phyloP scores from a whole-genome alignment of 768 basidiomycete genomes.

The Clitopilus hobsonii region DNA sequence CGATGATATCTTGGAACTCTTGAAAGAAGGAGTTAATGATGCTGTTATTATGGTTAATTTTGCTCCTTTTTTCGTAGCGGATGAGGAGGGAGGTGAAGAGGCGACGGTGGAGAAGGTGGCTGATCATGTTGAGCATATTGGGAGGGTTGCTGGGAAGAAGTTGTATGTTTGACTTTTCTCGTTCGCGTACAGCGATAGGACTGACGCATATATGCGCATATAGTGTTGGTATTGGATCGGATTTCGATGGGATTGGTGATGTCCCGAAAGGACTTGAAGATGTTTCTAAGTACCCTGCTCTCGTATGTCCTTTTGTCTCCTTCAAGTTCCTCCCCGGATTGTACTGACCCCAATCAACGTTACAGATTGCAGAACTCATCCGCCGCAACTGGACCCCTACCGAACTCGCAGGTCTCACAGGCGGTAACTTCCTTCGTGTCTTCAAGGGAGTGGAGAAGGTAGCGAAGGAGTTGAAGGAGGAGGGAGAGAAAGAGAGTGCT shows the following conservation, averaged over 20 bases:
- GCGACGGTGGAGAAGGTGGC: slow-evolving; percentile 71
- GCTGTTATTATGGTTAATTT: slow-evolving; percentile 93
- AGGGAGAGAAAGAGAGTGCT: neutral
- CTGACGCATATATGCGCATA: neutral
- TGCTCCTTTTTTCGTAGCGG: slow-evolving; percentile 64
- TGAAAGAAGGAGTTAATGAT: slow-evolving; percentile 70
- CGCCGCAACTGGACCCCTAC: slow-evolving; percentile 77
- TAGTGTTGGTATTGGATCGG: slow-evolving; percentile 83
- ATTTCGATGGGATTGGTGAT: slow-evolving; percentile 67
- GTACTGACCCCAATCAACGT: neutral
- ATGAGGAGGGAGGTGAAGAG: slow-evolving; percentile 35
- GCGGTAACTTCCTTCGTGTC: slow-evolving; percentile 82
- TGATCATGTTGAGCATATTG: slow-evolving; percentile 89
- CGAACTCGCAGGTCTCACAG: slow-evolving; percentile 79
- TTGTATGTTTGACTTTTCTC: slow-evolving; percentile 39
- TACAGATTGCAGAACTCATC: slow-evolving; percentile 83
- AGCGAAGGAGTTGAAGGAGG: slow-evolving; percentile 42
- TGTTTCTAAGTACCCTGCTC: slow-evolving; percentile 79
- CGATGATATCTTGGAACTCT: slow-evolving; percentile 63
- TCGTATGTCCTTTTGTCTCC: neutral
- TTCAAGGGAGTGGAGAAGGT: slow-evolving; percentile 72
- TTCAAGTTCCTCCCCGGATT: neutral
- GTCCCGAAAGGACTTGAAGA: slow-evolving; percentile 81
- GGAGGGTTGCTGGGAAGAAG: slow-evolving; percentile 59
- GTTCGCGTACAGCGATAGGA: neutral